Conservation (phyloP, 176 grass and related monocot genomes). For the Cocos nucifera region DNA sequence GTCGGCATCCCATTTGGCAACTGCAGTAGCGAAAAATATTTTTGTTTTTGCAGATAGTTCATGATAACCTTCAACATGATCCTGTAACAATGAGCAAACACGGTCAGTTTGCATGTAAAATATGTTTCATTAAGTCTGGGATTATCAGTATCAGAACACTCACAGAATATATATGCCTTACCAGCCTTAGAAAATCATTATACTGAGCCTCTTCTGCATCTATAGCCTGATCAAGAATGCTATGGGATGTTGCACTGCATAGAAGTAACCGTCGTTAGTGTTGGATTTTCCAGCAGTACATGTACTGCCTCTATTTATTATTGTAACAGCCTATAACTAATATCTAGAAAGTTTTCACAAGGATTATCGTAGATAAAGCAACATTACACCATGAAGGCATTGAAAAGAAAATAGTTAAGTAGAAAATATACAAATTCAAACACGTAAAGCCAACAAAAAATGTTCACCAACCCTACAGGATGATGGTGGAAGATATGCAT, state of each 20-base stretch:
- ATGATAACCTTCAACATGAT: constrained; percentile 94
- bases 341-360: background rate
- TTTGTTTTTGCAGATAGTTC: constrained; percentile 94
- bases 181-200: constrained; percentile 87
- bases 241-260: constrained; percentile 70
- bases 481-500: no score
- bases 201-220: constrained; percentile 64
- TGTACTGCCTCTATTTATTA: constrained; percentile 3
- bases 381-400: no score
- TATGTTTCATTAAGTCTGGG: background rate
- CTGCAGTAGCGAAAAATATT: constrained; percentile 80
- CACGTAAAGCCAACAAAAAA: no score
- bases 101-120: constrained; percentile 6
- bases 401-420: no score
- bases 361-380: no score
- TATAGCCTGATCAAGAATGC: constrained; percentile 74
- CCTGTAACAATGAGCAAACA: constrained; percentile 26
- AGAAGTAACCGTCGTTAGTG: constrained; percentile 12
- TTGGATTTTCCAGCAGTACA: background rate
- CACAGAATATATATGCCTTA: constrained; percentile 20
- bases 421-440: no score
- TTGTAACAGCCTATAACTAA: background rate
- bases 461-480: no score
- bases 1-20: constrained; percentile 84
- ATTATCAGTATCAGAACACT: background rate